Conservation (phyloP, 495 filamentous ascomycete genomes). For the Baudoinia panamericana region DNA sequence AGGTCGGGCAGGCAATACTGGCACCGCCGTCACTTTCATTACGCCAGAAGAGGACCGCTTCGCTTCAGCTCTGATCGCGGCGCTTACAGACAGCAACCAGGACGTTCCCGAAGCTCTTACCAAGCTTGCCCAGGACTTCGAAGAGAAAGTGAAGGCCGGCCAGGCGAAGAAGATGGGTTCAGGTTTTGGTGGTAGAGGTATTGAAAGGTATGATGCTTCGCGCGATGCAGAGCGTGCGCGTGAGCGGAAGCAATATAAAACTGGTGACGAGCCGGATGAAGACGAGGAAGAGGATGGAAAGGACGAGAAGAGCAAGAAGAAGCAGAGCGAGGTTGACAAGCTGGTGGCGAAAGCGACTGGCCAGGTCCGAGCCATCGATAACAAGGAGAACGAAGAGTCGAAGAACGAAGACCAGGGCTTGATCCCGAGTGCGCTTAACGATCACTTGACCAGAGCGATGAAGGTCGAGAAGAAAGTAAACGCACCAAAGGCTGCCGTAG, state of each 20-base stretch:
- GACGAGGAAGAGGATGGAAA: constrained; percentile 56
- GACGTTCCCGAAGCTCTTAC: constrained; percentile 58
- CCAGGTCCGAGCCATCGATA: constrained; percentile 30
- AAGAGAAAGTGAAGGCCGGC: constrained; percentile 82
- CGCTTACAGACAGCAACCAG: constrained; percentile 81
- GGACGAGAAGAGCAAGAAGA: constrained; percentile 34
- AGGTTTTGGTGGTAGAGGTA: constrained; percentile 89
- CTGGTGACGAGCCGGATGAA: constrained; percentile 78
- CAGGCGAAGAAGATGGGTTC: constrained; percentile 71
- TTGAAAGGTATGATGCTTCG: constrained; percentile 81
- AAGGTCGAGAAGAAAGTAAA: constrained; percentile 64
- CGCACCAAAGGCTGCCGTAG: constrained; percentile 31
- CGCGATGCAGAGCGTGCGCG: constrained; percentile 71
- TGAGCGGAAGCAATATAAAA: constrained; percentile 79
- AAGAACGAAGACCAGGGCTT: constrained; percentile 31
- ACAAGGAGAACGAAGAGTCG: constrained; percentile 32
- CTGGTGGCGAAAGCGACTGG: constrained; percentile 45
- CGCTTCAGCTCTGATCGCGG: constrained; percentile 79
- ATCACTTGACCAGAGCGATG: constrained; percentile 58
- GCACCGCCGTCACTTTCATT: constrained; percentile 89
- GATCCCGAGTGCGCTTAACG: constrained; percentile 1
- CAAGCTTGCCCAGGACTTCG: constrained; percentile 52
- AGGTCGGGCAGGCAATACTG: constrained; percentile 85
- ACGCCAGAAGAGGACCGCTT: constrained; percentile 85
- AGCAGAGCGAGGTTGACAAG: constrained; percentile 35